Evolutionary conservation across 164 flowering plant species (phyloP).

Genomic region (Sextonia rubra): DNA sequence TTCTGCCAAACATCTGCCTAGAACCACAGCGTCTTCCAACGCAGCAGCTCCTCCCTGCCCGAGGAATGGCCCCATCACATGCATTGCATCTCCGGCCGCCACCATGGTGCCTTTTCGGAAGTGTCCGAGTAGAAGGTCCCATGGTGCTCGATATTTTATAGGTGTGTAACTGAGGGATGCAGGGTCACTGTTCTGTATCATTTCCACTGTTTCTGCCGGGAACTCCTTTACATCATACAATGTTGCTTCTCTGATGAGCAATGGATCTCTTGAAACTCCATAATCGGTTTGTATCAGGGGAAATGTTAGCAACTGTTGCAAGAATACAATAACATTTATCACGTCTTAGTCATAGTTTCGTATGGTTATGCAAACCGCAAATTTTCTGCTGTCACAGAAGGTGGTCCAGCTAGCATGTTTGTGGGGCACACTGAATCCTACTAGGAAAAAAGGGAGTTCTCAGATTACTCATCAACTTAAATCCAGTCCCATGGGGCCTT

Average conservation of each 20-base stretch:
- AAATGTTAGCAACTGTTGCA: background rate
- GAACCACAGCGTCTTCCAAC: slow-evolving; percentile 40
- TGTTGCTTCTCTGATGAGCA: slow-evolving; percentile 15
- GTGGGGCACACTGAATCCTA: no score
- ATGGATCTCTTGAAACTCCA: slow-evolving; percentile 13
- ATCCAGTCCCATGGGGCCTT: no score
- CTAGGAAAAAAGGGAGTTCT: no score
- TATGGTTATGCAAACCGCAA: no score
- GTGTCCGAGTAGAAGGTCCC: slow-evolving; percentile 20
- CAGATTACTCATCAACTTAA: no score
- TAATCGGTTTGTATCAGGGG: slow-evolving; percentile 18
- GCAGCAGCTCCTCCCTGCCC: slow-evolving; percentile 39
- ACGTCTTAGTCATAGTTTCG: background rate
- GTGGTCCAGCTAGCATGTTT: no score
- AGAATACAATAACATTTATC: background rate
- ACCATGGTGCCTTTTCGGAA: slow-evolving; percentile 25
- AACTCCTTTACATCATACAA: slow-evolving; percentile 15
- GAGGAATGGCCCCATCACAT: slow-evolving; percentile 37
- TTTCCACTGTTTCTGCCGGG: slow-evolving; percentile 22
- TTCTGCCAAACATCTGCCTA: slow-evolving; percentile 26
- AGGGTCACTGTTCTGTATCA: slow-evolving; percentile 19
- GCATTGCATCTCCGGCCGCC: slow-evolving; percentile 44
- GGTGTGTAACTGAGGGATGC: slow-evolving; percentile 15
- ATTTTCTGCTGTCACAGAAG: no score
- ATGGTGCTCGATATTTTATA: slow-evolving; percentile 27